Percentiles rank a stretch among this genome's conserved stretches.
These are phyloP conservation scores for Thielaviopsis punctulata DNA, from an alignment of 2,329 filamentous ascomycete species.

Conservation along the genomic window DNA sequence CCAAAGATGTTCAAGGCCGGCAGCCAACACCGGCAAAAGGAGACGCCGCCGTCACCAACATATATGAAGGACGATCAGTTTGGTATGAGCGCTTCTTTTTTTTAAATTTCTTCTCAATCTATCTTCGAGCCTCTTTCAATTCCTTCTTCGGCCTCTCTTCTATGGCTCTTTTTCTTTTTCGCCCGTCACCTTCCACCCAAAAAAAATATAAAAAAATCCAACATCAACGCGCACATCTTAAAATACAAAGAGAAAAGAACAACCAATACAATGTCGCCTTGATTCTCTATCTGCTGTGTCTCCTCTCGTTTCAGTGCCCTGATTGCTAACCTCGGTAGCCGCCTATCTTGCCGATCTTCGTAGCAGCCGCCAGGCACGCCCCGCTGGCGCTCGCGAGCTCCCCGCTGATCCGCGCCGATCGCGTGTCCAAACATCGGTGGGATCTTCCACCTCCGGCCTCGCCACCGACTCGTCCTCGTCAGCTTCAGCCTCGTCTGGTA, in stretches of 20 bases:
- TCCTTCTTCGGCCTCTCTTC: background rate
- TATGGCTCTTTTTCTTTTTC: background rate
- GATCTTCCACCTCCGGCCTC: slow-evolving; percentile 7
- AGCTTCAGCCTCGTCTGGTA: slow-evolving; percentile 1
- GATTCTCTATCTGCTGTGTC: background rate
- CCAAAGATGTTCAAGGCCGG: slow-evolving; percentile 10
- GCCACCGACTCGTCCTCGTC: slow-evolving; percentile 6
- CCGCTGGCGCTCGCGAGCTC: slow-evolving; percentile 45
- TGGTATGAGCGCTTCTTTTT: slow-evolving; percentile 25
- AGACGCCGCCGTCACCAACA: slow-evolving; percentile 41
- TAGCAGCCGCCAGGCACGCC: slow-evolving; percentile 47
- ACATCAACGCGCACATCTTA: background rate
- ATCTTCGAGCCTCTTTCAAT: too few species aligned
- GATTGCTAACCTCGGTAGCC: slow-evolving; percentile 28
- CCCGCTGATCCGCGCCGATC: slow-evolving; percentile 19
- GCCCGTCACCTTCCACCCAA: background rate
- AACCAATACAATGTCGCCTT: background rate
- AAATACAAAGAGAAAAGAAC: background rate
- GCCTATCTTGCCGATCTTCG: slow-evolving; percentile 56
- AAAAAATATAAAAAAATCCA: background rate
- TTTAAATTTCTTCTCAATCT: background rate
- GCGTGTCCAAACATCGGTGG: slow-evolving; percentile 9
- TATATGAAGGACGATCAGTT: slow-evolving; percentile 54
- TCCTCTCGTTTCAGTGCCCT: slow-evolving; percentile 3
- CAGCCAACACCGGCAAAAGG: slow-evolving; percentile 27